Conservation (phyloP, 2,329 filamentous ascomycete genomes). For the Ambrosiella beaveri region DNA sequence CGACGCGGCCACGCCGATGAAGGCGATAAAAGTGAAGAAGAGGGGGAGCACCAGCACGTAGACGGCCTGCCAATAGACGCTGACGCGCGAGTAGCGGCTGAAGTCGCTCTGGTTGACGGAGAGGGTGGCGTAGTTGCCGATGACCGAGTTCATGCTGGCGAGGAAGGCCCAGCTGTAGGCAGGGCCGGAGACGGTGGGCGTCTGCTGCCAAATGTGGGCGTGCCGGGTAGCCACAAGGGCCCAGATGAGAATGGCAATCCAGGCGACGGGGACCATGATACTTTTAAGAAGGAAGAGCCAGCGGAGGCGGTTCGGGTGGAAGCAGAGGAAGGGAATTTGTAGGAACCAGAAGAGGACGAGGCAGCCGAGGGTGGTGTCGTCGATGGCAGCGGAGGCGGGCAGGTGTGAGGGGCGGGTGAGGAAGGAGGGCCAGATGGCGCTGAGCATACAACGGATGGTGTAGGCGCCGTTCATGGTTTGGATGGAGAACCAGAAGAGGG, state of each 20-base stretch:
- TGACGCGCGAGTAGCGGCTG: slow-evolving; percentile 16
- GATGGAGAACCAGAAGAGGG: slow-evolving; percentile 20
- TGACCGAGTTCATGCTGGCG: slow-evolving; percentile 28
- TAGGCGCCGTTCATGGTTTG: slow-evolving; percentile 20
- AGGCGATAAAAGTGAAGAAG: slow-evolving; percentile 25
- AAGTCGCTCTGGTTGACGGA: slow-evolving; percentile 33
- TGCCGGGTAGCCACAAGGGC: slow-evolving; percentile 15
- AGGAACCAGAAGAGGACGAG: slow-evolving; percentile 30
- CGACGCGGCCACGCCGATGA: slow-evolving; percentile 27
- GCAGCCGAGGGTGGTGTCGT: slow-evolving; percentile 24
- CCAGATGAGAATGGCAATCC: slow-evolving; percentile 23
- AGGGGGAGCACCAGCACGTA: slow-evolving; percentile 20
- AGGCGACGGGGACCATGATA: slow-evolving; percentile 15
- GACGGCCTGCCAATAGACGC: slow-evolving; percentile 8
- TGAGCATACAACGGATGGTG: slow-evolving; percentile 16
- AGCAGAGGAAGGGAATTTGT: slow-evolving; percentile 27
- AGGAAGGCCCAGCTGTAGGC: slow-evolving; percentile 27
- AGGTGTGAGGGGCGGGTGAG: slow-evolving; percentile 22
- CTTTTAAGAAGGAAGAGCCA: slow-evolving; percentile 26
- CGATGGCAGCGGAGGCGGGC: slow-evolving; percentile 19
- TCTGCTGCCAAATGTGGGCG: slow-evolving; percentile 15
- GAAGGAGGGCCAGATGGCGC: slow-evolving; percentile 27
- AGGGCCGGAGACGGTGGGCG: slow-evolving; percentile 21
- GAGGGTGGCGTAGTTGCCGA: slow-evolving; percentile 31
- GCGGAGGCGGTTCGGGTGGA: slow-evolving; percentile 26